These are phyloP conservation scores for Colletotrichum zoysiae DNA, from an alignment of 2,329 filamentous ascomycete species.

Conservation along the genomic window DNA sequence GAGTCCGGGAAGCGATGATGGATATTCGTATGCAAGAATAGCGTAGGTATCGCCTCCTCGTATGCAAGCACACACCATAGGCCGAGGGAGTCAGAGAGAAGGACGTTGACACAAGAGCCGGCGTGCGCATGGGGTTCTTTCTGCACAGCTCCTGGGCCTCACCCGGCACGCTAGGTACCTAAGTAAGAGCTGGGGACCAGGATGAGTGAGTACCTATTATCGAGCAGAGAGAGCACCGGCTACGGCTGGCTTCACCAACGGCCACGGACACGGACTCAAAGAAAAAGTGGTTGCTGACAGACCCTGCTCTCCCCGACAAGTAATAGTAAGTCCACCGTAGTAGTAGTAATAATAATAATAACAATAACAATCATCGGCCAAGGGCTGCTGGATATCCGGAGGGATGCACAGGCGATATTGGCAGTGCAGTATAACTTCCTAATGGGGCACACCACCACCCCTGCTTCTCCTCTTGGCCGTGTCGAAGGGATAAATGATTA, in stretches of 20 bases:
- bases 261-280: slow-evolving; percentile 5
- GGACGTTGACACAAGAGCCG: slow-evolving; percentile 9
- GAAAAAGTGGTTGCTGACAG: slow-evolving; percentile 1
- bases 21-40: background rate
- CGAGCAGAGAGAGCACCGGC: background rate
- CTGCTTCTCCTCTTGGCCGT: background rate
- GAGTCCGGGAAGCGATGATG: background rate
- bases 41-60: background rate
- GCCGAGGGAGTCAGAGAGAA: background rate
- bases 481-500: background rate
- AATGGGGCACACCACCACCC: background rate
- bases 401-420: background rate
- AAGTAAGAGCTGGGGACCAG: background rate
- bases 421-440: background rate
- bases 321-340: too few relatives aligned
- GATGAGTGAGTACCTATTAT: background rate
- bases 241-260: slow-evolving; percentile 3
- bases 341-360: too few relatives aligned
- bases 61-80: background rate
- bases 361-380: background rate
- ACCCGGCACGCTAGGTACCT: slow-evolving; percentile 8
- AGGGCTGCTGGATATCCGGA: background rate
- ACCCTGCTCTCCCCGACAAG: background rate
- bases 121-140: background rate
- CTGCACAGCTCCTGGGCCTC: background rate